A percentile compares a stretch with the other conserved stretches of the same genome.
These are phyloP conservation scores for Tolypocladium guangdongense DNA, from an alignment of 2,329 filamentous ascomycete species.

Conservation along the genomic window DNA sequence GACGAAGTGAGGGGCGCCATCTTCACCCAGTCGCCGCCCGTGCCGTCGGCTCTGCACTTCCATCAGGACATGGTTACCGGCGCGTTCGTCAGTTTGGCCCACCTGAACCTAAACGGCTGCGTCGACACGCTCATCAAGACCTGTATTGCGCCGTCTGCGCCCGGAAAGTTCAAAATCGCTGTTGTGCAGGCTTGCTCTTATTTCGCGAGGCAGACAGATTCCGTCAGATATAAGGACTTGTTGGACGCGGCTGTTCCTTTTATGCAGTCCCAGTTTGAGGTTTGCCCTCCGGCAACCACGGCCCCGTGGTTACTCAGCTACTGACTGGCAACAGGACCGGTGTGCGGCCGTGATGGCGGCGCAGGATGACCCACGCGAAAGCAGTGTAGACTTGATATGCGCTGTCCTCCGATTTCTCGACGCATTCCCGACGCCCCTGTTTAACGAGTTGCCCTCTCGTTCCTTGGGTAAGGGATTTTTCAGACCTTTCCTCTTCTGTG, in stretches of 20 bases:
- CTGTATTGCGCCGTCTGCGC: slow-evolving; percentile 46
- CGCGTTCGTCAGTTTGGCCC: slow-evolving; percentile 52
- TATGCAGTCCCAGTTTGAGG: slow-evolving; percentile 46
- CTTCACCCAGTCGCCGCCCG: slow-evolving; percentile 41
- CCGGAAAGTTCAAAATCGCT: slow-evolving; percentile 50
- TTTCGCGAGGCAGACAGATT: slow-evolving; percentile 43
- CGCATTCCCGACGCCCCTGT: slow-evolving; percentile 29
- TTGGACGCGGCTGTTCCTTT: slow-evolving; percentile 45
- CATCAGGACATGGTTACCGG: slow-evolving; percentile 56
- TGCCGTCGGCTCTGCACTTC: slow-evolving; percentile 38
- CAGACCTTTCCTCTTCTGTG: slow-evolving; percentile 40
- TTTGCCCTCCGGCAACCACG: slow-evolving; percentile 15
- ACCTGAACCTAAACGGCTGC: slow-evolving; percentile 49
- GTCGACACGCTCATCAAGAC: slow-evolving; percentile 44
- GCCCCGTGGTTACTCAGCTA: not conserved
- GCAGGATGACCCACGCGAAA: not conserved
- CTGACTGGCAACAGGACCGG: not conserved
- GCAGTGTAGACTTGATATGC: not conserved
- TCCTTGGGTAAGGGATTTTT: slow-evolving; percentile 24
- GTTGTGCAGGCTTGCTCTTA: slow-evolving; percentile 52
- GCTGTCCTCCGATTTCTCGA: slow-evolving; percentile 40
- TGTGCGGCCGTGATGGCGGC: not conserved
- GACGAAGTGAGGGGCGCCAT: slow-evolving; percentile 57
- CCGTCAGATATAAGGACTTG: slow-evolving; percentile 40
- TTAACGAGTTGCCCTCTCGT: slow-evolving; percentile 18